These are phyloP conservation scores for Boletales sp. DNA, from an alignment of 768 basidiomycete species.

Conservation along the genomic window DNA sequence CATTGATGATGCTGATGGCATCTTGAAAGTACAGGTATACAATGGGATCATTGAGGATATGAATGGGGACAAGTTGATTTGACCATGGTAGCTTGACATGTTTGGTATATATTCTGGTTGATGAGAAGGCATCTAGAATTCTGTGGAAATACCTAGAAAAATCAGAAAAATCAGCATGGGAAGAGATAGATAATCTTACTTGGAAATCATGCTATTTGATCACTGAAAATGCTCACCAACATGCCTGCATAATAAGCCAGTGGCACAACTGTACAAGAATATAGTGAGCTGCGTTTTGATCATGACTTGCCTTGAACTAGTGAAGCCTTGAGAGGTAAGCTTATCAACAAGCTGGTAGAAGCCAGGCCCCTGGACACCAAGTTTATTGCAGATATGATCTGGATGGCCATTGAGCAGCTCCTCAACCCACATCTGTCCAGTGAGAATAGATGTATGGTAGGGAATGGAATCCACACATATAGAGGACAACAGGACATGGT, in stretches of 20 bases:
- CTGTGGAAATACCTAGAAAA: neutral
- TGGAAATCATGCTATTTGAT: neutral
- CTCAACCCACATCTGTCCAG: constrained; percentile 1
- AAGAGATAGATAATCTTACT: neutral
- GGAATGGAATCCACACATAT: neutral
- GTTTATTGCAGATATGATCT: neutral
- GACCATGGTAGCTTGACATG: neutral
- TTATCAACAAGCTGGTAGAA: neutral
- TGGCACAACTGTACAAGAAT: neutral
- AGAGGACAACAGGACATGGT: no score
- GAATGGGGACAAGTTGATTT: neutral
- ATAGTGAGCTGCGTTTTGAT: neutral
- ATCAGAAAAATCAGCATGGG: neutral
- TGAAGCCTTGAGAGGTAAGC: neutral
- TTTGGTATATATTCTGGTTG: neutral
- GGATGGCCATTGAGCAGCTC: constrained; percentile 3
- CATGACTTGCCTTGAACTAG: neutral
- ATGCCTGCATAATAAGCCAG: neutral
- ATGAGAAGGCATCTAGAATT: neutral
- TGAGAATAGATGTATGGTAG: neutral
- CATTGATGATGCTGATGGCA: neutral
- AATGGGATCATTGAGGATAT: neutral
- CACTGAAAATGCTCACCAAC: neutral
- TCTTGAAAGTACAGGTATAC: neutral
- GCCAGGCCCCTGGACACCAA: neutral